These are phyloP conservation scores for Magnaporthales sp. DNA, from an alignment of 2,329 filamentous ascomycete species.

Conservation along the genomic window DNA sequence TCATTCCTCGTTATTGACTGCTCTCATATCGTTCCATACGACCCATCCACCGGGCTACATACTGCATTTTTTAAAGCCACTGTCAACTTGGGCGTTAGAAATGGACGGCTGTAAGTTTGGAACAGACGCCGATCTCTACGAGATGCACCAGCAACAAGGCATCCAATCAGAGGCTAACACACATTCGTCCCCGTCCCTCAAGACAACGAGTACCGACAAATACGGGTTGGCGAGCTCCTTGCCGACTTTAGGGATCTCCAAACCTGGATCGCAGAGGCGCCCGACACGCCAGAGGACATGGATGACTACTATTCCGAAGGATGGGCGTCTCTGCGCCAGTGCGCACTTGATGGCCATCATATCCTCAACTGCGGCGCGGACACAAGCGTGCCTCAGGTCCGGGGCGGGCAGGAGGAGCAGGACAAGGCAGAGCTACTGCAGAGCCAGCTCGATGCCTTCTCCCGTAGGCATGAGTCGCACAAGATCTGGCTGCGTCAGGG, in stretches of 20 bases:
- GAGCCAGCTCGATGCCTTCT: slow-evolving; percentile 52
- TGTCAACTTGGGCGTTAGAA: not conserved
- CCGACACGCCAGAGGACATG: slow-evolving; percentile 42
- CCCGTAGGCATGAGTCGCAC: slow-evolving; percentile 53
- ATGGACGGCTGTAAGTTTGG: slow-evolving; percentile 14
- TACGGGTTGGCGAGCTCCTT: slow-evolving; percentile 53
- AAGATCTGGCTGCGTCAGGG: slow-evolving; percentile 56
- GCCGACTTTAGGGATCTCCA: slow-evolving; percentile 54
- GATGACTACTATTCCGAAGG: slow-evolving; percentile 57
- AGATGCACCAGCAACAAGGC: not conserved
- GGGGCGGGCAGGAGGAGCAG: slow-evolving; percentile 50
- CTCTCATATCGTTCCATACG: not conserved
- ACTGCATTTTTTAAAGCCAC: slow-evolving; percentile 5
- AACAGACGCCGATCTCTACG: not conserved
- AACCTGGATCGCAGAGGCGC: slow-evolving; percentile 50
- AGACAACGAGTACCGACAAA: slow-evolving; percentile 54
- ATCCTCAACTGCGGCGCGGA: slow-evolving; percentile 58
- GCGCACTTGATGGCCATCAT: slow-evolving; percentile 52
- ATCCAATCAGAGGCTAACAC: not conserved
- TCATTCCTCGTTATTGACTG: too few species aligned
- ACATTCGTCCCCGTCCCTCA: not conserved
- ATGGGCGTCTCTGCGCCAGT: slow-evolving; percentile 54
- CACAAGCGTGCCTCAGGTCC: slow-evolving; percentile 42
- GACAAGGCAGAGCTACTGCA: slow-evolving; percentile 53
- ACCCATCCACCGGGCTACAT: not conserved